Base-by-base conservation (phyloP, 352 stramenopile genomes). In the Pythium guiyangense region DNA sequence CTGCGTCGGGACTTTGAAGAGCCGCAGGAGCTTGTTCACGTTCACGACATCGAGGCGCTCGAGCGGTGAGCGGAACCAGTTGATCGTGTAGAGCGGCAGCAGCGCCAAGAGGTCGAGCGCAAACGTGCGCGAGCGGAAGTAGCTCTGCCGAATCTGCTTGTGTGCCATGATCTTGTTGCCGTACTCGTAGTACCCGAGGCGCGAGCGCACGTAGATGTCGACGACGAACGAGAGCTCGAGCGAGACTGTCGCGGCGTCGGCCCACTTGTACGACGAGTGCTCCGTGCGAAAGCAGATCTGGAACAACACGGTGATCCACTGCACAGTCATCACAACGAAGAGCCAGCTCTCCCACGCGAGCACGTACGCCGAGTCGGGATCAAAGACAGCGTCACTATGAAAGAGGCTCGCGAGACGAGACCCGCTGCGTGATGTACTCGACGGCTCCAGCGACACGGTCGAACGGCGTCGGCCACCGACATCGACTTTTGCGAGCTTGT, bases 81-180 rank as follows among this genome's bases (percentile, higher is more conserved):
- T 82, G 35, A 73, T 34, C 20, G 64, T 52, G 51, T 69, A 71
- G 0, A 86, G 47, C 4, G 72, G 75, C 0, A 70, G 42, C 1
- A 81, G 29, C 12, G 75, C 64, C 6, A 75, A n/a, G 20, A 72
- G 17, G 39, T 83, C 74, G 43, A 85, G 47, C 11, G 60, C 5
- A 40, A 79, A 82, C 0, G 52, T 54, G 15, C 8, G 46, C 0
- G 72, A 85, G 1, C 57, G 54, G 22, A 75, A 62, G 46, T 81
- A 81, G 3, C 40, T 54, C 8, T 22, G 45, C 34, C 63, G 70
- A 47, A 82, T 79, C 1, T 52, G 34, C 12, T 46, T 42, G 6
- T 58, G 27, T 35, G 77, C 60, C 63, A 79, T 72, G 25, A 82
- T 64, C 49, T 85, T 85, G 63, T 80, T 84, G 45, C 75, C 73